Percentiles rank a stretch among this genome's conserved stretches.
phyloP scores from a whole-genome alignment of 441 rosid genomes.

The Adansonia rubrostipa region DNA sequence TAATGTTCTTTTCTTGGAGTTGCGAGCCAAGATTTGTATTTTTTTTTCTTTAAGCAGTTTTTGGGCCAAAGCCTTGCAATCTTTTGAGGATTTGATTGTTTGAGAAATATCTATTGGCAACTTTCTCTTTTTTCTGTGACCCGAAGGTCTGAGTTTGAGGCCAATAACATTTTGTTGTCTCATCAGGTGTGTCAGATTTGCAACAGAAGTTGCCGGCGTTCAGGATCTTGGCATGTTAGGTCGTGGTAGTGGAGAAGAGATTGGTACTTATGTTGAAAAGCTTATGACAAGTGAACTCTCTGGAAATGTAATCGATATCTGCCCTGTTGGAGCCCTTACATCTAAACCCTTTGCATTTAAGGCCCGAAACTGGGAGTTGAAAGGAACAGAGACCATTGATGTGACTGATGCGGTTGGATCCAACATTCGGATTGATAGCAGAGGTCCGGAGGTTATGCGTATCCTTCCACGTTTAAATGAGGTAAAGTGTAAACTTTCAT shows the following conservation, averaged over 20 bases:
- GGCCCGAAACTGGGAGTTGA: slow-evolving; percentile 98
- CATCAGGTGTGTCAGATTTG: slow-evolving; percentile 94
- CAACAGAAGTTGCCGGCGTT: slow-evolving; percentile 94
- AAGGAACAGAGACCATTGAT: slow-evolving; percentile 94
- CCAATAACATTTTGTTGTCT: no score
- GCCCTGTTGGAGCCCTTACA: slow-evolving; percentile 99
- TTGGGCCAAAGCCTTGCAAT: neutral
- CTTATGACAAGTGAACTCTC: slow-evolving; percentile 99
- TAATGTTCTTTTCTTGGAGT: neutral
- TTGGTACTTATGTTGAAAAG: slow-evolving; percentile 95
- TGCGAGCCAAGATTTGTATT: neutral
- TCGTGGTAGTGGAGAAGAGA: slow-evolving; percentile 99
- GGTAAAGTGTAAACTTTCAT: slow-evolving; percentile 39
- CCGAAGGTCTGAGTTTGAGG: no score
- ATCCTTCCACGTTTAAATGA: slow-evolving; percentile 87
- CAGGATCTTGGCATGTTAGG: slow-evolving; percentile 98
- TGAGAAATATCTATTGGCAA: slow-evolving; percentile 1
- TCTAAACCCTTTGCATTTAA: slow-evolving; percentile 98
- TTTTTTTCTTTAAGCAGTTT: neutral
- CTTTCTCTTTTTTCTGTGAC: neutral
- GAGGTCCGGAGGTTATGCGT: slow-evolving; percentile 99
- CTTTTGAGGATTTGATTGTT: neutral
- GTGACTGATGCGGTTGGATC: slow-evolving; percentile 96
- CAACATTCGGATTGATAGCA: slow-evolving; percentile 91
- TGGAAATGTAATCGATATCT: slow-evolving; percentile 94